Percentiles rank a stretch among this genome's conserved stretches.
Conservation (phyloP, 768 basidiomycete species). For the Russula sp. region DNA sequence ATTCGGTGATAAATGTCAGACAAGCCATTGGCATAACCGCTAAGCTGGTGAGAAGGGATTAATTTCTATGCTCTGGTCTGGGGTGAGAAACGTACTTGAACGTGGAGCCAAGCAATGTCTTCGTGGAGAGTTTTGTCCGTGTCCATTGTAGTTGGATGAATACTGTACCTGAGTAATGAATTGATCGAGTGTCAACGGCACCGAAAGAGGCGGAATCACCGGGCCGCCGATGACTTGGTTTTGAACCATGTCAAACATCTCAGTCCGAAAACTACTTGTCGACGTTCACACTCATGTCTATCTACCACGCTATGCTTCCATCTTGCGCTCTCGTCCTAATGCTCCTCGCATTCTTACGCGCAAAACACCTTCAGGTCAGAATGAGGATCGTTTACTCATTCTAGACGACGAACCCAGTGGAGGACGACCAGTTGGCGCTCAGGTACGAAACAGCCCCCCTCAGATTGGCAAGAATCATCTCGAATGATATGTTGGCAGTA, state of each 20-base stretch:
- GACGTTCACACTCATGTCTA: conserved; percentile 88
- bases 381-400: conserved; percentile 69
- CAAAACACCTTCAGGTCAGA: conserved; percentile 38
- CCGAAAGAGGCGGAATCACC: no score
- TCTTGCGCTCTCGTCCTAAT: conserved; percentile 56
- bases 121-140: conserved; percentile 8
- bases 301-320: conserved; percentile 67
- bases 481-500: conserved; percentile 38
- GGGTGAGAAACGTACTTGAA: neutral
- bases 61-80: neutral
- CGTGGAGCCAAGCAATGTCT: conserved; percentile 14
- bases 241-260: neutral
- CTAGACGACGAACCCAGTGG: conserved; percentile 73
- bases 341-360: conserved; percentile 63
- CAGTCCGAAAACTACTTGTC: conserved; percentile 42
- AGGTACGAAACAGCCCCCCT: conserved; percentile 37
- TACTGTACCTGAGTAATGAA: no score
- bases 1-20: conserved; percentile 31
- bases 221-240: neutral
- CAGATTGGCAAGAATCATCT: neutral
- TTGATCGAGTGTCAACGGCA: no score
- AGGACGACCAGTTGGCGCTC: conserved; percentile 75
- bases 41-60: neutral
- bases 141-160: conserved; percentile 3
- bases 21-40: neutral